These are phyloP conservation scores for Morella rubra DNA, from an alignment of 306 rosid genomes.

Conservation along the genomic window DNA sequence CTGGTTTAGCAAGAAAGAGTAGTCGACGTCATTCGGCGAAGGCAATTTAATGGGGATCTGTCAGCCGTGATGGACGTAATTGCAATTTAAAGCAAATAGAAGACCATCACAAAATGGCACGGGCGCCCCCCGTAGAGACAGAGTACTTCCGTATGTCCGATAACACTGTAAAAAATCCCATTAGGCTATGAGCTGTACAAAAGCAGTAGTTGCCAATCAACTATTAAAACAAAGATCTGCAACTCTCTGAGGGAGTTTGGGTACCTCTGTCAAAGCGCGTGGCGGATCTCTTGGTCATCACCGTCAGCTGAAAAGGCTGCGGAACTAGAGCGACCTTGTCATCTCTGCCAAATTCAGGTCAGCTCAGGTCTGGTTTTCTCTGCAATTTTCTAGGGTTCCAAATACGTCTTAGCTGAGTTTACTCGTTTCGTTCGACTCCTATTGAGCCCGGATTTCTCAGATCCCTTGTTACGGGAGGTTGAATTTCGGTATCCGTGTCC, in stretches of 20 bases:
- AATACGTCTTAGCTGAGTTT: constrained; percentile 9
- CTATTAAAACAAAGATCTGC: constrained; percentile 38
- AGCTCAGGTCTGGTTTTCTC: constrained; percentile 32
- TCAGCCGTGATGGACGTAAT: constrained; percentile 35
- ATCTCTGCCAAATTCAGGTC: constrained; percentile 45
- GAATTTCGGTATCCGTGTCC: constrained; percentile 16
- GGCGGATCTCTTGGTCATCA: constrained; percentile 37
- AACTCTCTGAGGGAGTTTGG: constrained; percentile 2
- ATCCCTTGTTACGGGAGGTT: constrained; percentile 36
- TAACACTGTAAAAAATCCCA: constrained; percentile 17
- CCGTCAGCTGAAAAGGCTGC: constrained; percentile 42
- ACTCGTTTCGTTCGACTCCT: constrained; percentile 18
- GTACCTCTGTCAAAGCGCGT: constrained; percentile 6
- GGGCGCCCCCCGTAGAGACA: constrained; percentile 10
- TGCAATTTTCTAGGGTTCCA: constrained; percentile 35
- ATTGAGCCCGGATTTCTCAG: constrained; percentile 30
- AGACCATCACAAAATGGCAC: constrained; percentile 27
- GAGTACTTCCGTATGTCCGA: constrained; percentile 34
- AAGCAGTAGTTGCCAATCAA: constrained; percentile 37
- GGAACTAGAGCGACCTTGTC: constrained; percentile 32
- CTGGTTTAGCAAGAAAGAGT: too few relatives aligned
- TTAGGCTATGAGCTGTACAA: constrained; percentile 53
- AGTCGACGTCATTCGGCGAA: too few relatives aligned
- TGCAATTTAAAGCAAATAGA: background rate
- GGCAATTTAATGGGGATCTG: background rate